Base-by-base conservation (phyloP, 2,329 filamentous ascomycete species). In the Beauveria varroae region DNA sequence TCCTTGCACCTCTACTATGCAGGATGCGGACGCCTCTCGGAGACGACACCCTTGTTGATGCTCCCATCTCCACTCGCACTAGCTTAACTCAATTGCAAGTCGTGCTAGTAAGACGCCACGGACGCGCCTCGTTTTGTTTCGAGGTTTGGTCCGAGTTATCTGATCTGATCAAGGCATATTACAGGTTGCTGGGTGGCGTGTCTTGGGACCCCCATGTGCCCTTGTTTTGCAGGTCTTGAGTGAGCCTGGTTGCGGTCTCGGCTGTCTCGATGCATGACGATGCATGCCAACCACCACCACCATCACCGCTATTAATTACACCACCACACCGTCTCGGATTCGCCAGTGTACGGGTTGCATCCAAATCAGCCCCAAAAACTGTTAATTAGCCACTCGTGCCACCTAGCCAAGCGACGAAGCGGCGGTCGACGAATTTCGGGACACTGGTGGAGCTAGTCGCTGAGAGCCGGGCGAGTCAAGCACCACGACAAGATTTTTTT, bases 121-220 rank as follows among this genome's bases (percentile, higher is more conserved):
- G 18, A 40, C 8, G 37, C 57, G 57, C 47, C 57, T 28, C 44
- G 55, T 57, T 57, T 52, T 12, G 49, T 51, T 51, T 52, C 47
- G 34, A 58, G 34, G 34, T 37, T 37, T 37, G 34, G 34, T 14
- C 34, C 49, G 10, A 54, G 28, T 60, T 58, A 60, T 60, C 57
- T 60, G 57, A 60, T 60, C 57, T 16, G 40, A 60, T 52, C 18
- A 41, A 43, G 26, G 16, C 24, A 55, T n/a, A 28, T 9, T 20
- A 22, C 26, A 56, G 16, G 41, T 5, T 49, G 54, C 10, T 43
- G 16, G 9, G 37, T 47, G 40, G 40, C 52, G 16, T 54, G 37
- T 55, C 40, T 55, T 18, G 24, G 20, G 14, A 3, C 2, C 20
- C 6, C 22, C 6, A 46, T 54, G 51, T 22, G 44, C 16, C 20